Base-by-base conservation (phyloP, 2,329 filamentous ascomycete genomes). In the Neospermospora avenae region DNA sequence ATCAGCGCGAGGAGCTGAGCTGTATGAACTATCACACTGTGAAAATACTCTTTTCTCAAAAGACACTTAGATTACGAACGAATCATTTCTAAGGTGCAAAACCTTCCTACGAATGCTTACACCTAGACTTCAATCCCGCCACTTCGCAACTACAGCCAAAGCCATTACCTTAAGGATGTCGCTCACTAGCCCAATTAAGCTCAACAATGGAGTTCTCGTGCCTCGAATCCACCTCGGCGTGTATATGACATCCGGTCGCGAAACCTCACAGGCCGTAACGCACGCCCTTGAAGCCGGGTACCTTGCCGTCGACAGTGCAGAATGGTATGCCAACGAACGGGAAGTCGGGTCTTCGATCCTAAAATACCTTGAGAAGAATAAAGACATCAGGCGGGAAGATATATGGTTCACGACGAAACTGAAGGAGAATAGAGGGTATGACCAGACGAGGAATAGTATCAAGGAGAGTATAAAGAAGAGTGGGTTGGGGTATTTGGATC, bases 321-420 rank as follows among this genome's bases (percentile, higher is more conserved):
- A 84, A 64, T 80, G 80, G 79, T 83, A 83, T 65, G 73, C 82
- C 70, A 95, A 95, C 63, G 91, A 95, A 74, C 78, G 78, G 37
- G 82, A 90, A 66, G 84, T 86, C 14, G 90, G 89, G 1, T 76
- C 78, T 34, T 86, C 88, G 8, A 87, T 95, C 63, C 72, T 73
- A 2, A 75, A 79, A 20, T 89, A 83, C 66, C 74, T 90, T 3
- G 55, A 70, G 68, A 2, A 74, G 76, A 13, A 84, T 84, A 63
- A 68, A 77, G 0, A 78, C 77, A 0, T 91, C 28, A 81, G 78
- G 64, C 82, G 90, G 4, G 82, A 86, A 59, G 85, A 93, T 68
- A 78, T 95, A 56, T 90, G 90, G 74, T 93, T 90, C 73, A 95
- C 90, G 0, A 88, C 87, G 37, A 96, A 95, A 76, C 80, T 95